Evolutionary conservation across 106 monocot species (phyloP).

Genomic region (Dendrobium chrysotoxum): DNA sequence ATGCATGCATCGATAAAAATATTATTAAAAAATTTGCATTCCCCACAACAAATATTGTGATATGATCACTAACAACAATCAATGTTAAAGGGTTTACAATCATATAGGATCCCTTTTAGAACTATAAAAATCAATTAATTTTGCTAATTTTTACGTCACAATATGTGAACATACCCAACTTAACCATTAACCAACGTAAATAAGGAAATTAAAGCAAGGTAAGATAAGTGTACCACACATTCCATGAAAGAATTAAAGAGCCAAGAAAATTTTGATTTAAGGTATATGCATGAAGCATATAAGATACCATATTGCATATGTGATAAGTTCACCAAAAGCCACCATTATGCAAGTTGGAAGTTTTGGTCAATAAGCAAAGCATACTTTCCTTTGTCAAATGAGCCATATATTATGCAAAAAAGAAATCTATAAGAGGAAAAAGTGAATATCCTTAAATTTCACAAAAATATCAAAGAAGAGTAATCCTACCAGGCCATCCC

Average conservation of each 20-base stretch:
- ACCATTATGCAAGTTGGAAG: background rate
- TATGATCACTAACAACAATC: too few relatives aligned
- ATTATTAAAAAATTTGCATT: too few relatives aligned
- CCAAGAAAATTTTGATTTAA: background rate
- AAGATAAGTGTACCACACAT: background rate
- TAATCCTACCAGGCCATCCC: slow-evolving; percentile 62
- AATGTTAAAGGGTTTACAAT: background rate
- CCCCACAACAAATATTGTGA: too few relatives aligned
- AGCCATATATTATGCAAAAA: background rate
- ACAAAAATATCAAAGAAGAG: background rate
- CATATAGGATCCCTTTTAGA: background rate
- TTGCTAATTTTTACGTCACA: background rate
- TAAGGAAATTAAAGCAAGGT: background rate
- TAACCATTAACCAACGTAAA: background rate
- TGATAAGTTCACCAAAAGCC: background rate
- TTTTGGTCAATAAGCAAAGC: background rate
- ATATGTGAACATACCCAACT: background rate
- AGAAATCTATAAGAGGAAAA: background rate
- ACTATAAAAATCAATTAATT: too few relatives aligned
- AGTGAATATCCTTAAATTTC: background rate
- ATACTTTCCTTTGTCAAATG: background rate
- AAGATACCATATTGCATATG: background rate
- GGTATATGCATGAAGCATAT: background rate
- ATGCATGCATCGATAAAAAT: too few relatives aligned
- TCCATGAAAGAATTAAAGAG: background rate